Evolutionary conservation across 768 basidiomycete species (phyloP), one percentile per base, ranked within the genome.

Genomic region (Neoboletus magnificus): DNA sequence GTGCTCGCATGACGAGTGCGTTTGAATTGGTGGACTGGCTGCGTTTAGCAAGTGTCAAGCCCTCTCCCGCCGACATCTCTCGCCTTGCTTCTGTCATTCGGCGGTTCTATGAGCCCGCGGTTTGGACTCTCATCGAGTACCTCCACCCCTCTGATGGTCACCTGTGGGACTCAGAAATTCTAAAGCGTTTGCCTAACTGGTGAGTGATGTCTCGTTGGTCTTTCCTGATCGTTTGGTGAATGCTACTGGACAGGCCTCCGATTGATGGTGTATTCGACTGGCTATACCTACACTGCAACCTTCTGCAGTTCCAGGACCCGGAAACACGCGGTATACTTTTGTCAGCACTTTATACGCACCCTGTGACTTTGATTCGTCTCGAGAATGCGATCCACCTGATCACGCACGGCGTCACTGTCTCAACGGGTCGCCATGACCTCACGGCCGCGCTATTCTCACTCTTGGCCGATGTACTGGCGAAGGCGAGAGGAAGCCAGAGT

Each of bases 11-110:
- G 46, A 58, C 63, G 1, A 60, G 72, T 29, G 85, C 84, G 1
- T 82, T 74, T 42, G 82, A 83, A 48, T 71, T 89, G 0, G 73
- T 89, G n/a, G 86, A 87, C 59, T 83, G 80, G 79, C 54, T 86
- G 32, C 82, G 87, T 36, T 68, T 87, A 1, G 62, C 76, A 2
- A 73, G 74, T 15, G 63, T 67, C 27, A 61, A 69, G 1, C 60
- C 81, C 5, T 61, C 65, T 15, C 13, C 70, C 1, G 57, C 61
- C 0, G 76, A 84, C 45, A 63, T 85, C 20, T 63, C 58, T 22
- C 76, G 77, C 7, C 63, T 86, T 2, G 64, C 74, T 0, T 52
- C 52, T 2, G 66, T 77, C 0, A 58, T 87, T 29, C 59, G 66
- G 13, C 72, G 71, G 22, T 68, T 83, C 18, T 66, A 84, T 55